Percentiles rank a stretch among this genome's conserved stretches.
These are phyloP conservation scores for Aspergillus sp. DNA, from an alignment of 2,329 filamentous ascomycete species.

Conservation along the genomic window DNA sequence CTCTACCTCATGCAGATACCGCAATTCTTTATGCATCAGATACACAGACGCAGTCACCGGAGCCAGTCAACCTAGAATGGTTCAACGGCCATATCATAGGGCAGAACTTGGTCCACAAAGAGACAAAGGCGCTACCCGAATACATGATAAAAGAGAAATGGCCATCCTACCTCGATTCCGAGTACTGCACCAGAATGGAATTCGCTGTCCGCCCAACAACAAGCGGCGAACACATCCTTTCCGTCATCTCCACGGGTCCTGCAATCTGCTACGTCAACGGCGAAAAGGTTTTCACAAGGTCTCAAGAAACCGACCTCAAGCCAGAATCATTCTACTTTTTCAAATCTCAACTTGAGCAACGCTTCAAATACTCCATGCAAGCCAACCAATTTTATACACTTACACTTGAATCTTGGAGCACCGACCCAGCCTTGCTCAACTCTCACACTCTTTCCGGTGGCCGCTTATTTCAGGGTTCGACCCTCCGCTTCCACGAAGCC, in stretches of 20 bases:
- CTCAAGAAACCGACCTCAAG: slow-evolving; percentile 4
- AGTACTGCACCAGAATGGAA: slow-evolving; percentile 9
- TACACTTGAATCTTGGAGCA: slow-evolving; percentile 6
- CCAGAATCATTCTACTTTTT: slow-evolving; percentile 14
- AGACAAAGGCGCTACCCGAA: slow-evolving; percentile 4
- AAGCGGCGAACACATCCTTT: slow-evolving; percentile 7
- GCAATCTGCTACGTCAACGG: slow-evolving; percentile 8
- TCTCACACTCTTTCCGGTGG: neutral
- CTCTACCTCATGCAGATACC: neutral
- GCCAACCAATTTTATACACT: slow-evolving; percentile 1
- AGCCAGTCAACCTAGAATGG: slow-evolving; percentile 6
- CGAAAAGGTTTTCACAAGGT: slow-evolving; percentile 6
- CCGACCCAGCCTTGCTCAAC: neutral
- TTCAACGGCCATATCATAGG: slow-evolving; percentile 9
- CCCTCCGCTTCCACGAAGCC: slow-evolving; percentile 9
- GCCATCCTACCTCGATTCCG: slow-evolving; percentile 1
- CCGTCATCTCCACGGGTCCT: slow-evolving; percentile 12
- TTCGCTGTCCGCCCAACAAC: slow-evolving; percentile 1
- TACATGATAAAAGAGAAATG: slow-evolving; percentile 15
- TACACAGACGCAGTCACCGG: neutral
- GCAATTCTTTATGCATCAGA: neutral
- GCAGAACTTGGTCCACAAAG: neutral
- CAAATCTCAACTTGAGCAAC: slow-evolving; percentile 4
- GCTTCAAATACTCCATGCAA: slow-evolving; percentile 10
- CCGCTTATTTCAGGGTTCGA: slow-evolving; percentile 9